Evolutionary conservation across 2,329 filamentous ascomycete genomes (phyloP).

Genomic region (Colletotrichum orbiculare): DNA sequence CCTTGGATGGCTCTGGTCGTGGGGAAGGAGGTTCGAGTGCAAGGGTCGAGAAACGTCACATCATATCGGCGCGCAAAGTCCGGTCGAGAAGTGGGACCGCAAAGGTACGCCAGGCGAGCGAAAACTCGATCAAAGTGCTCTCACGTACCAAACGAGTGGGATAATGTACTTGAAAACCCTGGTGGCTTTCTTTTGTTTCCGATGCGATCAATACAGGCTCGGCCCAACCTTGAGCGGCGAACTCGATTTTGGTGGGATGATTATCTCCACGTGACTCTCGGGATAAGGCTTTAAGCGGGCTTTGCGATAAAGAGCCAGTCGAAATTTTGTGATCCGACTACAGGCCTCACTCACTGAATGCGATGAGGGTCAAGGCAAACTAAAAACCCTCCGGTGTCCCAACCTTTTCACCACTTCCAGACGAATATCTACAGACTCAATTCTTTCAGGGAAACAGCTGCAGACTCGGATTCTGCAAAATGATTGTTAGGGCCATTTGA

Average conservation of each 20-base stretch:
- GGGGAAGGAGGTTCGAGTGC: conserved; percentile 36
- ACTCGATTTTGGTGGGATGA: conserved; percentile 20
- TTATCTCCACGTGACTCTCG: conserved; percentile 14
- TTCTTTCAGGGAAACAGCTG: too few species aligned
- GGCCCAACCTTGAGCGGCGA: conserved; percentile 1
- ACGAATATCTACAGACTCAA: too few species aligned
- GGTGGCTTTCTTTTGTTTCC: neutral
- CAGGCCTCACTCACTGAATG: too few species aligned
- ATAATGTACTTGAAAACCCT: conserved; percentile 1
- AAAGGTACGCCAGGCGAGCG: conserved; percentile 22
- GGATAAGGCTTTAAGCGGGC: conserved; percentile 3
- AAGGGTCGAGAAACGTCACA: conserved; percentile 34
- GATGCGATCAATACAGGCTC: conserved; percentile 5
- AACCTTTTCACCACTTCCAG: too few species aligned
- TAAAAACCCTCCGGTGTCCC: too few species aligned
- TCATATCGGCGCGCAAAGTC: conserved; percentile 35
- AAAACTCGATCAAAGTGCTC: conserved; percentile 3
- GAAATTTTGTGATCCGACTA: too few species aligned
- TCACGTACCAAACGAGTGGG: too few species aligned
- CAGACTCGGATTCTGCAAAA: too few species aligned
- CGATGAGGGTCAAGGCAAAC: too few species aligned
- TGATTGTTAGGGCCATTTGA: too few species aligned
- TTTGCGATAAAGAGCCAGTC: neutral
- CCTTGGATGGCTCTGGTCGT: conserved; percentile 38
- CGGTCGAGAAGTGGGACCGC: conserved; percentile 16